Evolutionary conservation across 2,329 filamentous ascomycete genomes (phyloP).

Genomic region (Curvularia sp.): DNA sequence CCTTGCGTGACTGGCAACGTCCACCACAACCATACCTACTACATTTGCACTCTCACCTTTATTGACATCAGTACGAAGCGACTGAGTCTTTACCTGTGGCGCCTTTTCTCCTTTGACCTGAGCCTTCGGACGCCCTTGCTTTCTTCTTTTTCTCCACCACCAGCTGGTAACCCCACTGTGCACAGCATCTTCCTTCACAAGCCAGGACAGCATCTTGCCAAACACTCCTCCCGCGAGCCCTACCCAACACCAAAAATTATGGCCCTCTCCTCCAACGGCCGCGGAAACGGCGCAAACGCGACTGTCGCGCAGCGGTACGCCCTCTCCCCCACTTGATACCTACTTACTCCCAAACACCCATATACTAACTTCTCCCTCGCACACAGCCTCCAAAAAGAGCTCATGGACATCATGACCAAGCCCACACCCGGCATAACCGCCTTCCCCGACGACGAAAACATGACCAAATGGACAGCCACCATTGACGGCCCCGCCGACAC

Average conservation of each 20-base stretch:
- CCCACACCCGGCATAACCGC: constrained; percentile 92
- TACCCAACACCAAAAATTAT: constrained; percentile 20
- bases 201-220: not conserved
- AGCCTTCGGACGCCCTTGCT: not conserved
- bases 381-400: constrained; percentile 86
- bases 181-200: not conserved
- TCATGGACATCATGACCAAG: constrained; percentile 98
- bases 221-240: not conserved
- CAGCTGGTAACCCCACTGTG: constrained; percentile 2
- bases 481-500: constrained; percentile 91
- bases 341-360: constrained; percentile 46
- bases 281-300: constrained; percentile 47
- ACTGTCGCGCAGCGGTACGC: constrained; percentile 58
- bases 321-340: not conserved
- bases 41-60: not conserved
- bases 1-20: constrained; percentile 3
- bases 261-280: constrained; percentile 35
- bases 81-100: not conserved
- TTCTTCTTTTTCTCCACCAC: not conserved
- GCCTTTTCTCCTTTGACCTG: not conserved
- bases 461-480: constrained; percentile 85
- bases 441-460: constrained; percentile 91
- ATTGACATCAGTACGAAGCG: constrained; percentile 1
- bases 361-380: constrained; percentile 10
- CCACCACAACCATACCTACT: not conserved